Evolutionary conservation across 805 yeast species (phyloP).

Genomic region (Wickerhamomyces queroliae): DNA sequence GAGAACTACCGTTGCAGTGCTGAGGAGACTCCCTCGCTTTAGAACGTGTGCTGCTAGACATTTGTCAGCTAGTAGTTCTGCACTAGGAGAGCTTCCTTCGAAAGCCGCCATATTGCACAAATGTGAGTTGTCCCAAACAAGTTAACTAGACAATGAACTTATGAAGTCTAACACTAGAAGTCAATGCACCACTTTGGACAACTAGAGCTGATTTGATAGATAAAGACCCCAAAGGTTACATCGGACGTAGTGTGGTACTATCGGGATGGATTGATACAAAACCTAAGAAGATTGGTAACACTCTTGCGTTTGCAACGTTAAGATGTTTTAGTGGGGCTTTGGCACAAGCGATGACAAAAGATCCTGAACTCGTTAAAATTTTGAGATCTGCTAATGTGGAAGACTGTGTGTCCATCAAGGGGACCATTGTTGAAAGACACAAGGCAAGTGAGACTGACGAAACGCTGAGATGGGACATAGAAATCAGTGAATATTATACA

Average conservation of each 20-base stretch:
- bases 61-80: not conserved
- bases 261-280: constrained; percentile 84
- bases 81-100: not conserved
- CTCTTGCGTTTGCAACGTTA: constrained; percentile 63
- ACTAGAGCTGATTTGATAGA: too few relatives aligned
- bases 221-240: not conserved
- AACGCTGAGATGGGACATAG: constrained; percentile 48
- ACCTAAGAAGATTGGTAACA: constrained; percentile 64
- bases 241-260: constrained; percentile 34
- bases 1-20: not conserved
- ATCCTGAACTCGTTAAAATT: constrained; percentile 28
- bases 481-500: constrained; percentile 42
- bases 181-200: too few relatives aligned
- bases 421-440: constrained; percentile 36
- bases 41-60: not conserved
- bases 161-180: too few relatives aligned
- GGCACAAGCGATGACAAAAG: constrained; percentile 48
- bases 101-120: constrained; percentile 1
- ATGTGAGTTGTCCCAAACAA: too few relatives aligned
- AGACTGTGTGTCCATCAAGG: constrained; percentile 66
- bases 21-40: not conserved
- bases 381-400: constrained; percentile 56
- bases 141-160: too few relatives aligned
- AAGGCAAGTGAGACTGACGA: constrained; percentile 13
- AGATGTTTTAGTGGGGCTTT: constrained; percentile 68